Evolutionary conservation across 2,329 filamentous ascomycete species (phyloP), one percentile per base, ranked within the genome.

Genomic region (Verticillium nubilum): DNA sequence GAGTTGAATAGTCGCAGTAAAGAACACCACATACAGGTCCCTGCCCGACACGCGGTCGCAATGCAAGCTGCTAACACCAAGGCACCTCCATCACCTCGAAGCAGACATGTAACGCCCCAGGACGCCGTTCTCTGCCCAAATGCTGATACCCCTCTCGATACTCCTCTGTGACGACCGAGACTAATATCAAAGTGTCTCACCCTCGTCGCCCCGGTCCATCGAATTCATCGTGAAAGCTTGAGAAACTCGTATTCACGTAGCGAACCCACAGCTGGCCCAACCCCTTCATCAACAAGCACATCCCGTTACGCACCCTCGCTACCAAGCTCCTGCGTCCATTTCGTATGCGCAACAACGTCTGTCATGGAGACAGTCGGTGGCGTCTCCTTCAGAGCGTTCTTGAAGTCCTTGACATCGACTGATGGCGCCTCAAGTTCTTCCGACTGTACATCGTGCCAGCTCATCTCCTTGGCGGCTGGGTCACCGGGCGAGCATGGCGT

Each of bases 401-500:
- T 82, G 70, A 99, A 98, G 74, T 99, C 95, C 73, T 96, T 96
- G 60, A 96, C 82, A 64, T 88, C 83, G 25, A 99, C 86, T 1
- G 92, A 84, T 1, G 95, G 96, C 68, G 97, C 93, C 9, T 95
- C 83, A 1, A 99, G 82, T 68, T 90, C 82, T 1, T 97, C 92
- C 6, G 90, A 87, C 54, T 93, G 88, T 19, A 99, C 82, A 61
- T 93, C 87, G 67, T 92, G 91, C 87, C 95, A 98, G 1, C 87
- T 91, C 92, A 98, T 97, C 74, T 99, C 95, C 66, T 87, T 85
- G 19, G 92, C 94, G 15, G 91, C 89, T 0, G 81, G 75, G 67
- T 97, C 94, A 42, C 95, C 95, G 0, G 95, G 96, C 3, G 93
- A 97, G 78, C 95, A 99, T 0, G 95, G 96, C 0, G 92, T 98